Base-by-base conservation (phyloP, 2,329 filamentous ascomycete species). In the Fusarium siculi region DNA sequence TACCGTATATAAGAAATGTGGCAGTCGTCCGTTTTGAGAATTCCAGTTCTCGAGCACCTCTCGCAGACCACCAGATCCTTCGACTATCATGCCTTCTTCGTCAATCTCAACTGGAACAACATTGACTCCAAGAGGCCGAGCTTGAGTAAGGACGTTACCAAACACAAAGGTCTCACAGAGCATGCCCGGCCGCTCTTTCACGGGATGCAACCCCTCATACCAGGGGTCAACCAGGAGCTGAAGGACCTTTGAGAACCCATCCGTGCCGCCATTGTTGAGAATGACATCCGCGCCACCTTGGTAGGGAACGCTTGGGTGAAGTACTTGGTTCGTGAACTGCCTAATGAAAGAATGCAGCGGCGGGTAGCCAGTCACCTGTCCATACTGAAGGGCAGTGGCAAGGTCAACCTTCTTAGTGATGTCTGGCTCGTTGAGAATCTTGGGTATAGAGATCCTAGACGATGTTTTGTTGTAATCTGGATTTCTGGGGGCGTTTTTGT, bases 1-100 rank as follows among this genome's bases (percentile, higher is more conserved):
- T 73, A 98, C 93, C 4, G 94, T 97, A 80, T 98, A 98, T 85
- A 98, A 87, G 73, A 98, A 80, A 81, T 96, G 93, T 44, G 95
- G 95, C 65, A 93, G 87, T 78, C 90, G 91, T 2, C 95, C 95
- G 76, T 87, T 91, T 44, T 85, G 85, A 52, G 86, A 85, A 80
- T 98, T 93, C 95, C 95, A 98, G 75, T 93, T 94, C 59, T 91
- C 88, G 36, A 98, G 84, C 2, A 97, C 90, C 75, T 97, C 92
- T 66, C 91, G 86, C 70, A 98, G 83, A 4, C 94, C 92, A 34
- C 93, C 93, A 10, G 89, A 87, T 0, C 95, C 95, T 28, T 87
- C 84, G 0, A 91, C 90, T n/a, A 89, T 74, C 93, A 98, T 96
- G 28, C 95, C 95, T 74, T 93, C 88, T 9, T 88, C 86, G 78